Evolutionary conservation across 352 stramenopile species (phyloP).

Genomic region (Phytophthora hybrid): DNA sequence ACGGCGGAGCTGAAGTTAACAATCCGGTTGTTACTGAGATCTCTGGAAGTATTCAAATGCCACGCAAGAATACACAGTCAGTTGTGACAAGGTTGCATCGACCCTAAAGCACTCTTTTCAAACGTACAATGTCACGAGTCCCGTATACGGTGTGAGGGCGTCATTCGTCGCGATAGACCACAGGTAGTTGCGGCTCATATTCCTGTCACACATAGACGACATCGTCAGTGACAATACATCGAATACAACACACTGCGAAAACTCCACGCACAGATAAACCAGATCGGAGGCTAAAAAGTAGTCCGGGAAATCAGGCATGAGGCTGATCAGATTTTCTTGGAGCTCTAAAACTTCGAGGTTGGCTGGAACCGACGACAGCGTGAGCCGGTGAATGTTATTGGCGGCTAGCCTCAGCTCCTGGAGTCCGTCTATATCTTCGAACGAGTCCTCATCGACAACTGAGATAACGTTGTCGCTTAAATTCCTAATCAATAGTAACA

Average conservation of each 20-base stretch:
- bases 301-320: conserved; percentile 59
- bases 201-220: conserved; percentile 37
- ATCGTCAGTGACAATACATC: neutral
- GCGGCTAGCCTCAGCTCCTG: conserved; percentile 49
- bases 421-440: conserved; percentile 54
- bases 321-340: conserved; percentile 60
- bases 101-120: neutral
- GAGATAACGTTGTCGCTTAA: conserved; percentile 81
- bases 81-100: neutral
- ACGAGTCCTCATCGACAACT: conserved; percentile 57
- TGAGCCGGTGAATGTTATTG: conserved; percentile 62
- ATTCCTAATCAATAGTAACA: conserved; percentile 39
- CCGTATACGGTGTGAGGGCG: conserved; percentile 52
- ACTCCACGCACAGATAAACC: conserved; percentile 54
- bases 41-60: conserved; percentile 32
- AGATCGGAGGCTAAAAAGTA: conserved; percentile 42
- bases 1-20: conserved; percentile 62
- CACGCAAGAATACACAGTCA: neutral
- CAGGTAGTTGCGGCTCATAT: conserved; percentile 71
- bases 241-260: neutral
- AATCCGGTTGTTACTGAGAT: conserved; percentile 66
- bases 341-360: conserved; percentile 57
- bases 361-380: conserved; percentile 49
- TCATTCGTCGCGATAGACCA: conserved; percentile 66
- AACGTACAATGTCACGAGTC: conserved; percentile 58